A percentile compares a stretch with the other conserved stretches of the same genome.
phyloP scores from a whole-genome alignment of 345 rosid genomes.

The Populus ilicifolia region DNA sequence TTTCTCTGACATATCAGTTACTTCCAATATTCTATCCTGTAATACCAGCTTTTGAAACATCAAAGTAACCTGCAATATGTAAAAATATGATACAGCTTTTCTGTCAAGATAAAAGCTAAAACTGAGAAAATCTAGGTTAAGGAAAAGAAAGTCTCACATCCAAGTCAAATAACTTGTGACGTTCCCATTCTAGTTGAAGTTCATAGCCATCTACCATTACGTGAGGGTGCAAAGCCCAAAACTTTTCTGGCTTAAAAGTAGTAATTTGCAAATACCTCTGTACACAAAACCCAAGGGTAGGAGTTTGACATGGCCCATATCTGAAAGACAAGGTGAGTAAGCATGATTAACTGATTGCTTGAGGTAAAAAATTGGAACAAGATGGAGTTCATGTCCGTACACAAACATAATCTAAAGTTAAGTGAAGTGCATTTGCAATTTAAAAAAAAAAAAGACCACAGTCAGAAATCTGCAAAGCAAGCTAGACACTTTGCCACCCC shows the following conservation, averaged over 20 bases:
- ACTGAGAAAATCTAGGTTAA: background rate
- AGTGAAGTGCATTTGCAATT: background rate
- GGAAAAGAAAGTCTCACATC: conserved; percentile 55
- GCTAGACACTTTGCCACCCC: background rate
- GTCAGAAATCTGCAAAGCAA: background rate
- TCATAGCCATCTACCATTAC: conserved; percentile 63
- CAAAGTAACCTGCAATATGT: conserved; percentile 55
- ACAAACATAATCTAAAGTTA: background rate
- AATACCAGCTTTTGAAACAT: conserved; percentile 76
- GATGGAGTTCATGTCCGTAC: background rate
- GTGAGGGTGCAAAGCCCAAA: conserved; percentile 72
- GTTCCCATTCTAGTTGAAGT: conserved; percentile 90
- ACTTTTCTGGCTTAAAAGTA: conserved; percentile 82
- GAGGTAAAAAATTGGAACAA: background rate
- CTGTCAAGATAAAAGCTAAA: background rate
- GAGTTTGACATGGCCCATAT: conserved; percentile 96
- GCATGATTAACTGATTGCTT: conserved; percentile 9
- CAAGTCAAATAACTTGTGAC: conserved; percentile 73
- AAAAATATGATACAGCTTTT: conserved; percentile 8
- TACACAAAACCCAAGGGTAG: conserved; percentile 95
- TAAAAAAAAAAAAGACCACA: background rate
- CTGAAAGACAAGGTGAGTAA: conserved; percentile 46
- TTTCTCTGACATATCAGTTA: conserved; percentile 63
- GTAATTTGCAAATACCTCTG: conserved; percentile 86
- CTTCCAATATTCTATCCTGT: conserved; percentile 69